A percentile compares a stretch with the other conserved stretches of the same genome.
These are phyloP conservation scores for Penicillium steckii DNA, from an alignment of 495 filamentous ascomycete genomes.

Conservation along the genomic window DNA sequence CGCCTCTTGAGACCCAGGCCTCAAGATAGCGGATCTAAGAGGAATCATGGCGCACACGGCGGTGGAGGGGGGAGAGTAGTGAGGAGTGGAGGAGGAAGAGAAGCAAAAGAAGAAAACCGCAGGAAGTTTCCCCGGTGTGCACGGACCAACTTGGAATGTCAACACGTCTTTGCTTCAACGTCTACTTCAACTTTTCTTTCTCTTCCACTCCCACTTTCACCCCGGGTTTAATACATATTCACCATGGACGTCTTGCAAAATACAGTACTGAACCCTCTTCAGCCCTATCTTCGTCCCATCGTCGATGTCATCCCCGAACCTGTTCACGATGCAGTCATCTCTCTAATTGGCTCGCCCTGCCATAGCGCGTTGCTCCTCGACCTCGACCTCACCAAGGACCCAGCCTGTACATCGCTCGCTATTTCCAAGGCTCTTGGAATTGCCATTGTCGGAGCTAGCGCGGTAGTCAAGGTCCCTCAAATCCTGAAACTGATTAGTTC, in stretches of 20 bases:
- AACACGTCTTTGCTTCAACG: too few species aligned
- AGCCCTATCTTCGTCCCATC: constrained; percentile 67
- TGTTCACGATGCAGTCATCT: constrained; percentile 69
- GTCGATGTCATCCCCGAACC: constrained; percentile 77
- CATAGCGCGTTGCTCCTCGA: constrained; percentile 80
- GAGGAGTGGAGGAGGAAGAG: constrained; percentile 18
- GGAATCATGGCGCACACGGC: constrained; percentile 38
- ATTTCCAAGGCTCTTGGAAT: constrained; percentile 91
- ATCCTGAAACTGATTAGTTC: constrained; percentile 86
- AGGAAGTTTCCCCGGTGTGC: constrained; percentile 33
- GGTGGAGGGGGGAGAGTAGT: constrained; percentile 23
- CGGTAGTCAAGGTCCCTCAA: constrained; percentile 93
- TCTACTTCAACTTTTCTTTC: constrained; percentile 1
- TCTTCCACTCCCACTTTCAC: background rate
- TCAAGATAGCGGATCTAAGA: constrained; percentile 40
- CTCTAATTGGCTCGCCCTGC: constrained; percentile 78
- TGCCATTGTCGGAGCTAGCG: constrained; percentile 82
- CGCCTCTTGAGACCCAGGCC: constrained; percentile 34
- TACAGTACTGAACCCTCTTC: constrained; percentile 61
- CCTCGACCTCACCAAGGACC: constrained; percentile 66
- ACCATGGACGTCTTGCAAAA: constrained; percentile 44
- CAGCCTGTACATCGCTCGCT: constrained; percentile 77
- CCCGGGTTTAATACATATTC: background rate
- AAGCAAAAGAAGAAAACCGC: constrained; percentile 19
- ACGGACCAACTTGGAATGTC: constrained; percentile 37